These are phyloP conservation scores for Inonotus hispidus DNA, from an alignment of 1,284 basidiomycete genomes.

Conservation along the genomic window DNA sequence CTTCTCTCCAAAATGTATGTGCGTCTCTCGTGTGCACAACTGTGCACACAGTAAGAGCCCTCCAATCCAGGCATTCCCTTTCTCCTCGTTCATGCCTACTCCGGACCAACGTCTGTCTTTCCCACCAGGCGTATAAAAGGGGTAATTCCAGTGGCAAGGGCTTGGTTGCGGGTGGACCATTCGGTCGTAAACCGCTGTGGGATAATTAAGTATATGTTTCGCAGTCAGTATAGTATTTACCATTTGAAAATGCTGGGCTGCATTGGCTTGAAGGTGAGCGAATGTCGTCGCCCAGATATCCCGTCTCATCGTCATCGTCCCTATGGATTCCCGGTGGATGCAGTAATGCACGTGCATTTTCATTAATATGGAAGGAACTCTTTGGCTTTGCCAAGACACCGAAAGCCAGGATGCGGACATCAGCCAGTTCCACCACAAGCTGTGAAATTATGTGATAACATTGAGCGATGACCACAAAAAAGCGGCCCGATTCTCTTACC, in stretches of 20 bases:
- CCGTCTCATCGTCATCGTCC: constrained; percentile 20
- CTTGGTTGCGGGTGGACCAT: constrained; percentile 55
- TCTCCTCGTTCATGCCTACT: constrained; percentile 47
- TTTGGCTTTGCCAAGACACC: constrained; percentile 57
- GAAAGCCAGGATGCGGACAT: constrained; percentile 68
- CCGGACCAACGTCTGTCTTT: constrained; percentile 60
- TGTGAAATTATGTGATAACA: constrained; percentile 23
- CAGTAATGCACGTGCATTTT: constrained; percentile 58
- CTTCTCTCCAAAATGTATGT: constrained; percentile 32
- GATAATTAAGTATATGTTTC: background rate
- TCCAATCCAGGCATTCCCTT: constrained; percentile 68
- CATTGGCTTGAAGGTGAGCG: background rate
- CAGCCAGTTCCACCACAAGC: constrained; percentile 63
- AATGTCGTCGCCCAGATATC: background rate
- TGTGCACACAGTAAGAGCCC: constrained; percentile 67
- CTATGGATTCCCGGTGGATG: constrained; percentile 58
- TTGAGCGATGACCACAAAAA: background rate
- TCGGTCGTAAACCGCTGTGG: constrained; percentile 22
- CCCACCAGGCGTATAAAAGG: constrained; percentile 64
- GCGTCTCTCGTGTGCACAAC: constrained; percentile 42
- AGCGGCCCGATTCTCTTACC: constrained; percentile 15
- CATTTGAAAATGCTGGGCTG: background rate
- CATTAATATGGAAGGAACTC: constrained; percentile 52
- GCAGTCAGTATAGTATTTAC: background rate
- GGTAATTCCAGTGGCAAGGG: constrained; percentile 53